Percentiles rank a stretch among this genome's conserved stretches.
phyloP scores from a whole-genome alignment of 2,329 filamentous ascomycete species.

The Pyricularia sp. region DNA sequence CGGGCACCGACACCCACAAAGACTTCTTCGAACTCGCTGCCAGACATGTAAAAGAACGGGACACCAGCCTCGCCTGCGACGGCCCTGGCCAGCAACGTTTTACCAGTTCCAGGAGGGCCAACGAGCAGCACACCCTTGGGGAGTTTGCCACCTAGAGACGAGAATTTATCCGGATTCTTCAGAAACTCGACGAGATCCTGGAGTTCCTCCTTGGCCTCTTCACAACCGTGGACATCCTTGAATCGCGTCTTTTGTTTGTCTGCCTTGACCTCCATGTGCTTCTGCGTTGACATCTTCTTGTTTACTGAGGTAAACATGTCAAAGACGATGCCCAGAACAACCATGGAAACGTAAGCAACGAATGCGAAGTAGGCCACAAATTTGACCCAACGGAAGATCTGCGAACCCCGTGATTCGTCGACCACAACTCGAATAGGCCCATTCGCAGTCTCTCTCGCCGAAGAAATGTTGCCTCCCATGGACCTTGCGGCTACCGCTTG shows the following conservation, averaged over 20 bases:
- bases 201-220: conserved; percentile 96
- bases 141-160: conserved; percentile 87
- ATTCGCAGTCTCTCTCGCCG: conserved; percentile 37
- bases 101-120: conserved; percentile 93
- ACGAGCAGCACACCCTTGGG: conserved; percentile 94
- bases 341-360: conserved; percentile 68
- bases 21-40: conserved; percentile 95
- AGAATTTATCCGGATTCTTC: conserved; percentile 87
- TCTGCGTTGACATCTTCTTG: conserved; percentile 21
- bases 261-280: conserved; percentile 67
- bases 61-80: conserved; percentile 96
- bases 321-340: conserved; percentile 71
- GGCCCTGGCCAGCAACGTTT: conserved; percentile 88
- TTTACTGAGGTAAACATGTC: conserved; percentile 63
- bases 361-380: conserved; percentile 74
- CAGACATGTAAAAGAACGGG: conserved; percentile 99
- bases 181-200: conserved; percentile 96
- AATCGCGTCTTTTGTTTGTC: conserved; percentile 90
- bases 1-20: conserved; percentile 79
- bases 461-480: conserved; percentile 56
- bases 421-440: conserved; percentile 93
- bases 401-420: conserved; percentile 73
- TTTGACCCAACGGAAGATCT: conserved; percentile 85
- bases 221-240: conserved; percentile 89
- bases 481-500: conserved; percentile 71